A percentile compares a stretch with the other conserved stretches of the same genome.
Evolutionary conservation across 176 grass and related monocot species (phyloP).

Genomic region (Raddia distichophylla): DNA sequence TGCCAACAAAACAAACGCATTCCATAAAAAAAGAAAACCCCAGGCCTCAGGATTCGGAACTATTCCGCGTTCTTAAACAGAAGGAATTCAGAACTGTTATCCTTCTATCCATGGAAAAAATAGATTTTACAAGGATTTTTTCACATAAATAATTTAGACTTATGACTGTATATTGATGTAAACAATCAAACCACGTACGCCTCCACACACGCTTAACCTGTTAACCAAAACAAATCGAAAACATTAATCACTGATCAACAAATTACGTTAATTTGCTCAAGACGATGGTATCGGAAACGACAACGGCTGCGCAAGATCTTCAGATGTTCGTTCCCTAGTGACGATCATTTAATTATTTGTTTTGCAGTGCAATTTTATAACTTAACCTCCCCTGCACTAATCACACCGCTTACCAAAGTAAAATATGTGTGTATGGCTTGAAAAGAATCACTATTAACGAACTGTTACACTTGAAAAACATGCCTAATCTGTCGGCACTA

Average conservation of each 20-base stretch:
- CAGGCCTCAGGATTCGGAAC: not conserved
- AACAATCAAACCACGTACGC: not conserved
- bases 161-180: not conserved
- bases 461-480: not conserved
- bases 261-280: not conserved
- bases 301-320: not conserved
- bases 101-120: too few relatives aligned
- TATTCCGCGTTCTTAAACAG: not conserved
- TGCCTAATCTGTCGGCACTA: slow-evolving; percentile 9
- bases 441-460: not conserved
- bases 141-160: not conserved
- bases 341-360: not conserved
- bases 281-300: not conserved
- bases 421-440: not conserved
- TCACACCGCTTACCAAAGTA: not conserved
- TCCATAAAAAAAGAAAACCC: not conserved
- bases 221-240: not conserved
- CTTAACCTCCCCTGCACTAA: not conserved
- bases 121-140: too few relatives aligned
- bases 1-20: not conserved
- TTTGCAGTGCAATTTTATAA: too few relatives aligned
- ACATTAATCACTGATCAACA: not conserved
- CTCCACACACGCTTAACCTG: not conserved
- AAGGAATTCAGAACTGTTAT: not conserved
- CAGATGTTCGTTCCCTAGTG: not conserved